Percentiles rank a stretch among this genome's conserved stretches.
Evolutionary conservation across 495 filamentous ascomycete genomes (phyloP).

Genomic region (Podospora australis): DNA sequence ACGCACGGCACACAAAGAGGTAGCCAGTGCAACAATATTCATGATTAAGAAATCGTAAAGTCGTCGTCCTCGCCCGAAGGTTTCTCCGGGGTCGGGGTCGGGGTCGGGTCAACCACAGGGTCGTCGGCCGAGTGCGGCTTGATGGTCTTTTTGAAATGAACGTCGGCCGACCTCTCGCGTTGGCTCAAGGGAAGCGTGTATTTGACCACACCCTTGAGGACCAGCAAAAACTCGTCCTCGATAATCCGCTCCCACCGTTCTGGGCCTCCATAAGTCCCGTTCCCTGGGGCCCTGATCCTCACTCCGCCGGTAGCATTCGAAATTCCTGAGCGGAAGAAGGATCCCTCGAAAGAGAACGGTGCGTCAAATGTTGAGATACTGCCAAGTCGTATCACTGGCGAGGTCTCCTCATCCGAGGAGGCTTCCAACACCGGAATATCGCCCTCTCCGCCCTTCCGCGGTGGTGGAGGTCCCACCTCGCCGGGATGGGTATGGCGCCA

Average conservation of each 20-base stretch:
- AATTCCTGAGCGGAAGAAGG: slow-evolving; percentile 62
- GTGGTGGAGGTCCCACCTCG: slow-evolving; percentile 27
- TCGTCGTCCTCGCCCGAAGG: neutral
- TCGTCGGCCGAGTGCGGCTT: slow-evolving; percentile 45
- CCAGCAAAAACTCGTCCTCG: slow-evolving; percentile 83
- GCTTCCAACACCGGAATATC: slow-evolving; percentile 24
- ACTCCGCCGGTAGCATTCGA: slow-evolving; percentile 74
- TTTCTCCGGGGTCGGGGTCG: too few relatives aligned
- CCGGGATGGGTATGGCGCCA: slow-evolving; percentile 55
- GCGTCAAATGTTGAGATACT: slow-evolving; percentile 82
- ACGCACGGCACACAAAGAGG: neutral
- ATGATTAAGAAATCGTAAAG: neutral
- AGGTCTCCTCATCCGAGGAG: slow-evolving; percentile 65
- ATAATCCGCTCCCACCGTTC: slow-evolving; percentile 90
- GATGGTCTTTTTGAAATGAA: slow-evolving; percentile 44
- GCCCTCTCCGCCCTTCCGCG: slow-evolving; percentile 5
- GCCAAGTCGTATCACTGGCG: slow-evolving; percentile 83
- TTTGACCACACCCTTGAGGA: slow-evolving; percentile 80
- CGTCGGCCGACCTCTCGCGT: slow-evolving; percentile 48
- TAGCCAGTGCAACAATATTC: neutral
- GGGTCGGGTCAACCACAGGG: slow-evolving; percentile 14
- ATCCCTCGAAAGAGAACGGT: slow-evolving; percentile 78
- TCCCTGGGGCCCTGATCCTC: slow-evolving; percentile 74
- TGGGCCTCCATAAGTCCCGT: slow-evolving; percentile 77
- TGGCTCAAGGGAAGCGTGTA: slow-evolving; percentile 82